phyloP scores from a whole-genome alignment of 768 basidiomycete genomes.

The Boletus coccyginus region DNA sequence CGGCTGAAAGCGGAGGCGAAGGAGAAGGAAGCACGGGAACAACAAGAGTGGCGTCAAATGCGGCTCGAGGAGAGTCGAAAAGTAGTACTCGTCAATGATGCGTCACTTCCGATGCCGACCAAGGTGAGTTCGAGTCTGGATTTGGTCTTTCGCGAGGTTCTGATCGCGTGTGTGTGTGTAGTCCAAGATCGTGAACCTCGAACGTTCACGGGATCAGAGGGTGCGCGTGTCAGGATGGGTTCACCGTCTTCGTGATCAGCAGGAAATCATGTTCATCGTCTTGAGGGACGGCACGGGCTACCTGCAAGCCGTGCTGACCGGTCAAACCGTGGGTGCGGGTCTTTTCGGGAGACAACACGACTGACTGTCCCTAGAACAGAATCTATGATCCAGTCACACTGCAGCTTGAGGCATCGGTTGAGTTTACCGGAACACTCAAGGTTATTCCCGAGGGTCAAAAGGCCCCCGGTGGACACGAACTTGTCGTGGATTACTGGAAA shows the following conservation, averaged over 20 bases:
- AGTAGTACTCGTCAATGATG: conserved; percentile 76
- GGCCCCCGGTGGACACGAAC: too few relatives aligned
- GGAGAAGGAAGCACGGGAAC: conserved; percentile 61
- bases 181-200: conserved; percentile 68
- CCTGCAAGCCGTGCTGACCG: conserved; percentile 82
- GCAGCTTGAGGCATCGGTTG: too few relatives aligned
- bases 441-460: too few relatives aligned
- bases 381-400: too few relatives aligned
- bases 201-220: conserved; percentile 63
- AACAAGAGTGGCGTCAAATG: conserved; percentile 68
- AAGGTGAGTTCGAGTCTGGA: conserved; percentile 45
- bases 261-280: conserved; percentile 90
- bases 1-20: conserved; percentile 75
- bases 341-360: too few relatives aligned
- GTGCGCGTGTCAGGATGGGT: conserved; percentile 94
- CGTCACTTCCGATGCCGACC: conserved; percentile 58
- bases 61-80: conserved; percentile 87
- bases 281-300: conserved; percentile 95
- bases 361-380: too few relatives aligned
- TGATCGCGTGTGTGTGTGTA: conserved; percentile 27
- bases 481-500: too few relatives aligned
- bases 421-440: too few relatives aligned
- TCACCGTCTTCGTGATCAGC: conserved; percentile 89
- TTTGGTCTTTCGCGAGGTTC: background rate
- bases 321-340: too few relatives aligned